Base-by-base conservation (phyloP, 2,329 filamentous ascomycete genomes). In the Curvularia spicifera region DNA sequence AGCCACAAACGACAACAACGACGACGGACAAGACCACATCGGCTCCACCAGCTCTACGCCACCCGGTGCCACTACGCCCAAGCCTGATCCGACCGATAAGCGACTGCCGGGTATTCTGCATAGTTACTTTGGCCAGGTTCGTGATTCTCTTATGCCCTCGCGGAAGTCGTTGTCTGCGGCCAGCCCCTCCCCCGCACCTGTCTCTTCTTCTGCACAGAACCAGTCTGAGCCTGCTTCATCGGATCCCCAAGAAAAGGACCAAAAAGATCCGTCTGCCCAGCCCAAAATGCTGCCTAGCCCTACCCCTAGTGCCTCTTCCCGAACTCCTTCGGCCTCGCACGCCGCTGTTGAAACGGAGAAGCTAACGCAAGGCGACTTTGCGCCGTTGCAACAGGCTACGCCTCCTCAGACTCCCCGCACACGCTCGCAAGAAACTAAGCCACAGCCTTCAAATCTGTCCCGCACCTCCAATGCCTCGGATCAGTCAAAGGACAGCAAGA, bases 101-200 rank as follows among this genome's bases (percentile, higher is more conserved):
- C 90, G 95, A 80, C 84, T 96, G 76, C 95, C 95, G 69, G 91
- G 93, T 77, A 96, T 98, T 82, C 90, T 95, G 85, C 87, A 88
- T 79, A 96, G 90, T 84, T 97, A 95, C 85, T 97, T 98, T 86
- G 90, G 90, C 83, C 95, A 99, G 94, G 95, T 99, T 96, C 89
- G 95, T 97, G 86, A 86, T 66, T 78, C 76, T 71, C 84, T 87
- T 86, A 74, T 77, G 67, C 71, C 73, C 65, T 71, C 73, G 65
- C 72, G 74, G 69, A 78, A 58, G 9, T 58, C 76, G 70, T 76
- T 74, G 61, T 76, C 74, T 67, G 65, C 69, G 67, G 68, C 70
- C 59, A 73, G 71, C 68, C 68, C 72, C 67, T 71, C 72, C 73
- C 75, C 76, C 71, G 72, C 72, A 70, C 65, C 66, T 59, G 63